A percentile compares a stretch with the other conserved stretches of the same genome.
Conservation (phyloP, 2,329 filamentous ascomycete species). For the Delphinella strobiligena region DNA sequence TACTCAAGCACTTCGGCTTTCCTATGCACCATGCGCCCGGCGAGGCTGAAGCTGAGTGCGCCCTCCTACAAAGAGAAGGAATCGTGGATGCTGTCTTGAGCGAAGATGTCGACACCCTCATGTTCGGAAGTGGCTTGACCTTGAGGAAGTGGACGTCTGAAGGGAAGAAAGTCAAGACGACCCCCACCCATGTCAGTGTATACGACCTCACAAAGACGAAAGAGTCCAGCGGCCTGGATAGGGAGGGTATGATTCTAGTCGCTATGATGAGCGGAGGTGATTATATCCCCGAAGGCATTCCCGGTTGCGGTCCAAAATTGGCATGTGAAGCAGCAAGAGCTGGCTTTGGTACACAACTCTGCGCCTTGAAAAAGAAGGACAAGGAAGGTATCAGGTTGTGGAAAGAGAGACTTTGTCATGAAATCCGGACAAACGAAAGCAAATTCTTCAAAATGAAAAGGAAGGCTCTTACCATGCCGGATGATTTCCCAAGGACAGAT, state of each 20-base stretch:
- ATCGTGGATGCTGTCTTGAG: slow-evolving; percentile 88
- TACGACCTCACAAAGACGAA: slow-evolving; percentile 55
- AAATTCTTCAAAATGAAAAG: slow-evolving; percentile 69
- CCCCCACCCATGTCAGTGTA: slow-evolving; percentile 73
- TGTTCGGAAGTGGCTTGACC: slow-evolving; percentile 80
- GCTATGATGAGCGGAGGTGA: slow-evolving; percentile 93
- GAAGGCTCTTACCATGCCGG: slow-evolving; percentile 61
- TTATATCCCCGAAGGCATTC: slow-evolving; percentile 79
- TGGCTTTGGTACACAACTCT: slow-evolving; percentile 70
- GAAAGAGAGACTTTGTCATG: slow-evolving; percentile 59
- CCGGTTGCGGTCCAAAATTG: slow-evolving; percentile 74
- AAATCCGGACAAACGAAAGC: slow-evolving; percentile 73
- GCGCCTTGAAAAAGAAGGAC: slow-evolving; percentile 50
- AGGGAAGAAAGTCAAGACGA: slow-evolving; percentile 43
- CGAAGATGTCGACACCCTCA: slow-evolving; percentile 92
- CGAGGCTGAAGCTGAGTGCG: slow-evolving; percentile 93
- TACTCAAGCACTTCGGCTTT: slow-evolving; percentile 78
- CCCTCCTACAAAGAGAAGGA: slow-evolving; percentile 66
- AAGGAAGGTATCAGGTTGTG: slow-evolving; percentile 50
- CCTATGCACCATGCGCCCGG: slow-evolving; percentile 76
- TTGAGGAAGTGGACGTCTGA: slow-evolving; percentile 77
- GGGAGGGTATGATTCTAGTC: slow-evolving; percentile 84
- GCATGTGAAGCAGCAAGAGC: slow-evolving; percentile 84
- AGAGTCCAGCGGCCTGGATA: slow-evolving; percentile 52
- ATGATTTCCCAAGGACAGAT: slow-evolving; percentile 66